A percentile compares a stretch with the other conserved stretches of the same genome.
Conservation (phyloP, 768 basidiomycete species). For the Auriculariales sp. region DNA sequence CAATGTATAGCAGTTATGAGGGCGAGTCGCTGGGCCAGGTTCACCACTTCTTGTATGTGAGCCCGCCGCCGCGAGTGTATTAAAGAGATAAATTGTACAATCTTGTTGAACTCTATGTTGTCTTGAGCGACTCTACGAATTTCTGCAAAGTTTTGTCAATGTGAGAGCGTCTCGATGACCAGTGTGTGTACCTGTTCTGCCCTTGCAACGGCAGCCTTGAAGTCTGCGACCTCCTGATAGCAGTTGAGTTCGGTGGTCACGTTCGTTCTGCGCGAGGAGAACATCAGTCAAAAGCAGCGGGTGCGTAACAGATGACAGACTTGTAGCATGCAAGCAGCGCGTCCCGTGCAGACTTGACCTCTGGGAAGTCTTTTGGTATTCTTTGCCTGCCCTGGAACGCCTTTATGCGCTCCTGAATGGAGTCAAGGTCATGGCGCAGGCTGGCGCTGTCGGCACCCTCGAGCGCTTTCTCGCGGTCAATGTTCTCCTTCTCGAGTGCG, state of each 20-base stretch:
- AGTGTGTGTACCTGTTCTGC: conserved; percentile 43
- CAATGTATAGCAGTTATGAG: not conserved
- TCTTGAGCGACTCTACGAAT: conserved; percentile 10
- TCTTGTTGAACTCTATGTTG: conserved; percentile 3
- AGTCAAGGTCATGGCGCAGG: conserved; percentile 61
- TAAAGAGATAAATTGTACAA: conserved; percentile 1
- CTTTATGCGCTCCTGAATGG: conserved; percentile 58
- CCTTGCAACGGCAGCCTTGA: conserved; percentile 51
- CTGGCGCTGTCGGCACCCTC: conserved; percentile 27
- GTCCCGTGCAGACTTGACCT: conserved; percentile 40
- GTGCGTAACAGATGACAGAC: conserved; percentile 24
- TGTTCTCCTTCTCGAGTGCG: conserved; percentile 77
- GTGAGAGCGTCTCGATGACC: not conserved
- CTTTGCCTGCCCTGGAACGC: conserved; percentile 45
- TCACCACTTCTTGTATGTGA: not conserved
- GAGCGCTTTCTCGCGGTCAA: conserved; percentile 55
- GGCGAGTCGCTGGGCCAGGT: not conserved
- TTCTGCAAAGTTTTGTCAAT: conserved; percentile 1
- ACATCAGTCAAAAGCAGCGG: not conserved
- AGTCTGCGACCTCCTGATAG: conserved; percentile 54
- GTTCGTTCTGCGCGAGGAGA: conserved; percentile 20
- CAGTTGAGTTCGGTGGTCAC: conserved; percentile 48
- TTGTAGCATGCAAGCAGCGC: conserved; percentile 62
- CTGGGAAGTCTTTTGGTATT: conserved; percentile 33
- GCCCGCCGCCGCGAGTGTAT: not conserved